A percentile compares a stretch with the other conserved stretches of the same genome.
Conservation (phyloP, 768 basidiomycete genomes). For the Rhizopogon vinicolor region DNA sequence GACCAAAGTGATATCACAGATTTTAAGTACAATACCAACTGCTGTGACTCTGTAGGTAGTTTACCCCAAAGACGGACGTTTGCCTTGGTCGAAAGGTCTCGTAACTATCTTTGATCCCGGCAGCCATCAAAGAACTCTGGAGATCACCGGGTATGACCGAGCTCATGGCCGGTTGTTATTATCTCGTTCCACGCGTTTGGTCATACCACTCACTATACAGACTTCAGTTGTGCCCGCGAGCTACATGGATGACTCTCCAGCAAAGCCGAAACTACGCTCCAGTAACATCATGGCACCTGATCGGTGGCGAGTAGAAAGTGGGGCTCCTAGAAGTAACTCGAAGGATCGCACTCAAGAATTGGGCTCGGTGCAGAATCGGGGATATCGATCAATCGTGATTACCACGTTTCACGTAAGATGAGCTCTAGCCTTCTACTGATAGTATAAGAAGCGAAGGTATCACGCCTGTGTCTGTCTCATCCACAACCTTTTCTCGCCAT, state of each 20-base stretch:
- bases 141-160: not conserved
- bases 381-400: not conserved
- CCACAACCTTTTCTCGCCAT: not conserved
- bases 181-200: too few species aligned
- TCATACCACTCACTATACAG: not conserved
- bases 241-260: not conserved
- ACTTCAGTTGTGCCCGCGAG: too few species aligned
- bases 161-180: not conserved
- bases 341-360: not conserved
- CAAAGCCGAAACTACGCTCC: too few species aligned
- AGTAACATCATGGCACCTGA: too few species aligned
- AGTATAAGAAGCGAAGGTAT: not conserved
- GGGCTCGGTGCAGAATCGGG: not conserved
- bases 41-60: not conserved
- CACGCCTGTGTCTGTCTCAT: not conserved
- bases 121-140: too few species aligned
- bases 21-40: not conserved
- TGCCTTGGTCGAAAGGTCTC: not conserved
- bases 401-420: not conserved
- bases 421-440: not conserved
- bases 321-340: not conserved
- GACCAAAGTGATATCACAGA: slow-evolving; percentile 7
- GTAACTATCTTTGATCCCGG: not conserved
- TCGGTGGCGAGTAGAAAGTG: not conserved
- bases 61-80: not conserved